Evolutionary conservation across 371 early-diverging fungal species (phyloP).

Genomic region (Mortierella sp.): DNA sequence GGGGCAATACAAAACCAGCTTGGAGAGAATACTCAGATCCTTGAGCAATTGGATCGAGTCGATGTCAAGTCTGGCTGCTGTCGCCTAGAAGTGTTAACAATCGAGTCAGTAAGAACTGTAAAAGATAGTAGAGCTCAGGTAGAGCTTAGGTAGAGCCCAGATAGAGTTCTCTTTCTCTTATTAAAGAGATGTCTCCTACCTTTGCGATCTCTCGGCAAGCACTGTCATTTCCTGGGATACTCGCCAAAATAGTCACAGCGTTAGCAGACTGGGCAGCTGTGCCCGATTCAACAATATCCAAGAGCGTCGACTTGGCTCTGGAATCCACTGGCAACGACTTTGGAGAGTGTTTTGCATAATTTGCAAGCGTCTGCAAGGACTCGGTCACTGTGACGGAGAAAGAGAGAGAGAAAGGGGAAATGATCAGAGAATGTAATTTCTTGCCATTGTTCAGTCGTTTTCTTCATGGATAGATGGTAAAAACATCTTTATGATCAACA

Average conservation of each 20-base stretch:
- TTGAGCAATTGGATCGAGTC: conserved; percentile 54
- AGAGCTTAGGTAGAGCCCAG: background rate
- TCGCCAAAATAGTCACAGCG: conserved; percentile 37
- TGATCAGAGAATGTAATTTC: too few species aligned
- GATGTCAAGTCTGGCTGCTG: conserved; percentile 32
- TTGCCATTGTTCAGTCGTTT: too few species aligned
- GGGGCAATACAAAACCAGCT: conserved; percentile 67
- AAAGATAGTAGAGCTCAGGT: background rate
- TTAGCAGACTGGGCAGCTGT: conserved; percentile 30
- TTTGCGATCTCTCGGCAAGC: conserved; percentile 26
- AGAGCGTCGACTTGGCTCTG: conserved; percentile 32
- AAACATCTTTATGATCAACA: background rate
- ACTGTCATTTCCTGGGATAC: conserved; percentile 26
- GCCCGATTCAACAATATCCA: conserved; percentile 27
- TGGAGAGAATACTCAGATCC: conserved; percentile 62
- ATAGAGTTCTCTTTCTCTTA: background rate
- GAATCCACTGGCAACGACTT: conserved; percentile 35
- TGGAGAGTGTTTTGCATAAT: conserved; percentile 49
- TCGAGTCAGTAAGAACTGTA: background rate
- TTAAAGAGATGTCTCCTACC: background rate
- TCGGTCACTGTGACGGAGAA: conserved; percentile 13
- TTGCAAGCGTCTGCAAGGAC: conserved; percentile 39
- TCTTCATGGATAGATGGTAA: too few species aligned
- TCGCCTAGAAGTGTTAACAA: background rate
- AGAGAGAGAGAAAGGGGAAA: background rate